A percentile compares a stretch with the other conserved stretches of the same genome.
phyloP scores from a whole-genome alignment of 192 early-diverging fungal species.

The Backusella parvicylindrica region DNA sequence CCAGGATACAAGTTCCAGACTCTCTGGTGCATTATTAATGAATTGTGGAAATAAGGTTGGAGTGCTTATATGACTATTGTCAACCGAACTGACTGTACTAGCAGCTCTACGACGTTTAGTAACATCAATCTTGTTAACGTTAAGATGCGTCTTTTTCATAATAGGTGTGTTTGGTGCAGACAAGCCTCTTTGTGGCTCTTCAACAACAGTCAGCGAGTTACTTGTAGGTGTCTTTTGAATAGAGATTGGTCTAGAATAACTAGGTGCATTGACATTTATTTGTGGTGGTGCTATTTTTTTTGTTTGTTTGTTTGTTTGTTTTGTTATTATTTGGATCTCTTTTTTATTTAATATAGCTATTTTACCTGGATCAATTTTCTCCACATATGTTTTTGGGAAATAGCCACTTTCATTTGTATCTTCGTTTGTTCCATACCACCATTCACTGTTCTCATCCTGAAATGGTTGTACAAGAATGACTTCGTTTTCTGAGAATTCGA shows the following conservation, averaged over 20 bases:
- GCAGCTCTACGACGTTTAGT: constrained; percentile 23
- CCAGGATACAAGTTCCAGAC: constrained; percentile 35
- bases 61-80: constrained; percentile 5
- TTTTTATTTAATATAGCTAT: too few species aligned
- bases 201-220: background rate
- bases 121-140: constrained; percentile 5
- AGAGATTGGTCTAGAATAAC: background rate
- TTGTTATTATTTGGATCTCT: too few species aligned
- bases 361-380: constrained; percentile 32
- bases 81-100: constrained; percentile 22
- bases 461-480: constrained; percentile 48
- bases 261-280: background rate
- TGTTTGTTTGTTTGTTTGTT: too few species aligned
- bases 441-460: constrained; percentile 62
- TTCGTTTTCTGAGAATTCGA: constrained; percentile 46
- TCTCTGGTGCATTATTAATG: constrained; percentile 5
- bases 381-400: constrained; percentile 61
- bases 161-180: constrained; percentile 33
- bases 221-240: background rate
- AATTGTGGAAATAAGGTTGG: constrained; percentile 8
- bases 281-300: background rate
- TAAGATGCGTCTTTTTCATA: constrained; percentile 17
- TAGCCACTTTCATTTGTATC: constrained; percentile 46
- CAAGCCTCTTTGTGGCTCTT: constrained; percentile 4
- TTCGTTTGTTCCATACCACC: constrained; percentile 59